A percentile compares a stretch with the other conserved stretches of the same genome.
Evolutionary conservation across 345 rosid genomes (phyloP).

Genomic region (Hibiscus mutabilis): DNA sequence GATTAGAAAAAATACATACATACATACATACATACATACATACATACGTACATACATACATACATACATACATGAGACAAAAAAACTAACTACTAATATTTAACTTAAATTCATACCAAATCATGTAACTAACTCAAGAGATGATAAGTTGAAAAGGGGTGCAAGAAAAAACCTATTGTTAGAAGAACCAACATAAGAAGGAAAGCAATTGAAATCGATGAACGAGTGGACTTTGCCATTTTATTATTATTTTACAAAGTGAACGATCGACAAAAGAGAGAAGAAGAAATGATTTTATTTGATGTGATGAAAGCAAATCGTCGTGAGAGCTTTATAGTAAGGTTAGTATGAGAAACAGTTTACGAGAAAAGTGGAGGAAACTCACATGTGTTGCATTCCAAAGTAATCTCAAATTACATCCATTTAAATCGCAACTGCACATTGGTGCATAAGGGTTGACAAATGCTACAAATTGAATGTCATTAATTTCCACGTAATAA

Average conservation of each 20-base stretch:
- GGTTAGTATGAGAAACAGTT: not conserved
- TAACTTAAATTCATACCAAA: not conserved
- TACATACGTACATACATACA: too few relatives aligned
- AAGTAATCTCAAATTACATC: not conserved
- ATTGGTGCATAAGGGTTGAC: too few relatives aligned
- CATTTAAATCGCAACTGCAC: not conserved
- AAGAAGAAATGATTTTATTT: not conserved
- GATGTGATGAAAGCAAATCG: not conserved
- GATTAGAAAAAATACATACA: not conserved
- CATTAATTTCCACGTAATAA: too few relatives aligned
- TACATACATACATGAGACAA: not conserved
- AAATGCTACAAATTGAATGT: too few relatives aligned
- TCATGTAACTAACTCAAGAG: not conserved
- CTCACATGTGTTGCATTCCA: not conserved
- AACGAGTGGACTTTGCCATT: not conserved
- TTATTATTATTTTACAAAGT: not conserved
- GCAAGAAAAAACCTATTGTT: conserved; percentile 1
- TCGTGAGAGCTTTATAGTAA: not conserved
- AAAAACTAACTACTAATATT: too few relatives aligned
- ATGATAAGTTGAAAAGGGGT: not conserved
- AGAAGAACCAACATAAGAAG: conserved; percentile 2
- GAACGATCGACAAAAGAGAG: not conserved
- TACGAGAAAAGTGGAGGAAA: not conserved
- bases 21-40: too few relatives aligned
- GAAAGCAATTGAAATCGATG: not conserved